Percentiles rank a stretch among this genome's conserved stretches.
These are phyloP conservation scores for Cystobasidium onofrii DNA, from an alignment of 768 basidiomycete species.

Conservation along the genomic window DNA sequence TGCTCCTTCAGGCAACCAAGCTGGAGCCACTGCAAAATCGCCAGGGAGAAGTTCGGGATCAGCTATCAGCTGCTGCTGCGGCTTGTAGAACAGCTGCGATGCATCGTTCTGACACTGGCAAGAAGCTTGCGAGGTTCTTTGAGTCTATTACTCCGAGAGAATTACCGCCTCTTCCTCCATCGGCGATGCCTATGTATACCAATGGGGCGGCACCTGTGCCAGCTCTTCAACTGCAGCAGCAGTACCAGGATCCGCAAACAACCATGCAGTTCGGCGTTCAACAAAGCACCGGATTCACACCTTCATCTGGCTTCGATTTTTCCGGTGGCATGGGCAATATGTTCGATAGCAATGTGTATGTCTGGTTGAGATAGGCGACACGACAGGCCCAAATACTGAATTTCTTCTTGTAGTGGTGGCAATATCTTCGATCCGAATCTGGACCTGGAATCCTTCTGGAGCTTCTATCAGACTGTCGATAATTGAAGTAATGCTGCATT, in stretches of 20 bases:
- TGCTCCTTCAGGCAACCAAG: not conserved
- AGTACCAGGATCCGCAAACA: not conserved
- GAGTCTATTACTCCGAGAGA: not conserved
- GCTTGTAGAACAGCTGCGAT: not conserved
- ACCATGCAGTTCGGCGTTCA: not conserved
- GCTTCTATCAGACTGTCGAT: slow-evolving; percentile 11
- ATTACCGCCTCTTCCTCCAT: not conserved
- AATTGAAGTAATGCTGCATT: not conserved
- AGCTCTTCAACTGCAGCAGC: not conserved
- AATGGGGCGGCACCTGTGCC: not conserved
- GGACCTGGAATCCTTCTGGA: slow-evolving; percentile 15
- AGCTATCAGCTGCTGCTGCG: not conserved
- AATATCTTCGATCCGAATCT: slow-evolving; percentile 6
- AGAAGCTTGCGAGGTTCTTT: slow-evolving; percentile 4
- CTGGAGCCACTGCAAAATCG: not conserved
- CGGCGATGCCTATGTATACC: not conserved
- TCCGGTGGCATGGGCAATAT: not conserved
- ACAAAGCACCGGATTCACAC: not conserved
- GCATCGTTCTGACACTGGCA: not conserved
- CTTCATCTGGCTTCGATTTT: not conserved
- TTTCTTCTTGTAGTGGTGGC: not conserved
- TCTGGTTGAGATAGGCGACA: not conserved
- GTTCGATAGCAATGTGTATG: not conserved
- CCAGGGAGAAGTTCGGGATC: not conserved
- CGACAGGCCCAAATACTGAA: not conserved